These are phyloP conservation scores for Neurospora sp. DNA, from an alignment of 495 filamentous ascomycete genomes.

Conservation along the genomic window DNA sequence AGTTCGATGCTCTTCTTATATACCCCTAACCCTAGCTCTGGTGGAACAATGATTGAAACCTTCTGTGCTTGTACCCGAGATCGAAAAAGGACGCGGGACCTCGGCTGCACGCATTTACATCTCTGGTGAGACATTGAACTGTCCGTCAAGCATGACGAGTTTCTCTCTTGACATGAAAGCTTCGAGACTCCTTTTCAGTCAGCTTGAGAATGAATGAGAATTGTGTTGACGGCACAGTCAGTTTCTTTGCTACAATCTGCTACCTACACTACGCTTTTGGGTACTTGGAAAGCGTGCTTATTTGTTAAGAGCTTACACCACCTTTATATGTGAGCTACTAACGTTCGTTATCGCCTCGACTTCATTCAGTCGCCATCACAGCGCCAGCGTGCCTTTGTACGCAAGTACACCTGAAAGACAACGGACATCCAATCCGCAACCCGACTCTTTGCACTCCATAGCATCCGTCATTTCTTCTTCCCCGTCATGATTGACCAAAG, in stretches of 20 bases:
- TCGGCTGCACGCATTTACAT: background rate
- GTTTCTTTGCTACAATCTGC: background rate
- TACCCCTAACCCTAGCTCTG: background rate
- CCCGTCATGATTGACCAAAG: background rate
- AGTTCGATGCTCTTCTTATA: too few species aligned
- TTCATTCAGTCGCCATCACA: background rate
- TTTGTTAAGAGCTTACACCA: background rate
- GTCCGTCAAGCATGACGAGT: background rate
- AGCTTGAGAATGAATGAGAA: background rate
- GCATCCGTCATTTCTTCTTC: background rate
- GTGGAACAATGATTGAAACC: background rate
- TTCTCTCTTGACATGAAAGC: background rate
- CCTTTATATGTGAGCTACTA: background rate
- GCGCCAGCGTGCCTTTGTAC: background rate
- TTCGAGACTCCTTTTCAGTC: background rate
- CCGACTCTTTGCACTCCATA: background rate
- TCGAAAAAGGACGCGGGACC: background rate
- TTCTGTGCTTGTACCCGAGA: background rate
- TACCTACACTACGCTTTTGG: background rate
- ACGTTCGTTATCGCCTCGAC: too few species aligned
- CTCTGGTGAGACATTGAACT: background rate
- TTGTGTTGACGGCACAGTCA: background rate
- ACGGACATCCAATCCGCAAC: background rate
- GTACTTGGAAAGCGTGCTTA: too few species aligned
- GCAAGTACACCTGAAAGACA: background rate